Conservation (phyloP, 768 basidiomycete genomes). For the button mushroom (Agaricus bisporus) region DNA sequence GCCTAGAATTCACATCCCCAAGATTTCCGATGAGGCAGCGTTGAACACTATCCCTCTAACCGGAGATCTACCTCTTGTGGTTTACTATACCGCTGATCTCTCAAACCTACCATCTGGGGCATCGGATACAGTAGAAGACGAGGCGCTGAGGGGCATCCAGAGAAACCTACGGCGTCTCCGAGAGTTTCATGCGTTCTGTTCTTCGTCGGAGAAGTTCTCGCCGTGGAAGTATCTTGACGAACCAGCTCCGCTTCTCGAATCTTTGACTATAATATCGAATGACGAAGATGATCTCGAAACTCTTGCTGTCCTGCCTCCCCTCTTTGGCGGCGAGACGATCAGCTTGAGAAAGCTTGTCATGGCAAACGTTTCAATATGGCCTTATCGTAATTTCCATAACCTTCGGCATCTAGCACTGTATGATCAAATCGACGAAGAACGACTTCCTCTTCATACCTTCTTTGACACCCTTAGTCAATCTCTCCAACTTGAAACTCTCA, state of each 20-base stretch:
- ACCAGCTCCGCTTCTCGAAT: conserved; percentile 1
- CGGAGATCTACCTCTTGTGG: conserved; percentile 4
- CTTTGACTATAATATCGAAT: conserved; percentile 6
- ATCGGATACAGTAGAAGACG: not conserved
- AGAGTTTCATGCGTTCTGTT: conserved; percentile 7
- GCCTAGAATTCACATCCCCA: conserved; percentile 1
- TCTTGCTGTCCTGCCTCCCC: conserved; percentile 1
- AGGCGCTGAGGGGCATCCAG: not conserved
- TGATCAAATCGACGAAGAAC: conserved; percentile 7
- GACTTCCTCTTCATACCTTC: conserved; percentile 7
- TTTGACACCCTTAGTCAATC: conserved; percentile 3
- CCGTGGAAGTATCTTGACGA: conserved; percentile 7
- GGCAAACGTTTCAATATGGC: conserved; percentile 10
- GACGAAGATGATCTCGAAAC: conserved; percentile 4
- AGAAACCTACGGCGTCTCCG: not conserved
- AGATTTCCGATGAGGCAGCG: conserved; percentile 4
- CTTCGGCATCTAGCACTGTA: conserved; percentile 6
- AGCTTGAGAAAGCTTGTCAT: conserved; percentile 4
- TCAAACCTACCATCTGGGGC: not conserved
- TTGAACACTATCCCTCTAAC: not conserved
- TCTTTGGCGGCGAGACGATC: conserved; percentile 1
- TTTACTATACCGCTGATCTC: conserved; percentile 5
- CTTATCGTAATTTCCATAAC: conserved; percentile 4
- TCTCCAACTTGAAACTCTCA: conserved; percentile 5
- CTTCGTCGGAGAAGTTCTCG: conserved; percentile 1